Conservation (phyloP, 306 rosid genomes). For the Abrus pulchellus region DNA sequence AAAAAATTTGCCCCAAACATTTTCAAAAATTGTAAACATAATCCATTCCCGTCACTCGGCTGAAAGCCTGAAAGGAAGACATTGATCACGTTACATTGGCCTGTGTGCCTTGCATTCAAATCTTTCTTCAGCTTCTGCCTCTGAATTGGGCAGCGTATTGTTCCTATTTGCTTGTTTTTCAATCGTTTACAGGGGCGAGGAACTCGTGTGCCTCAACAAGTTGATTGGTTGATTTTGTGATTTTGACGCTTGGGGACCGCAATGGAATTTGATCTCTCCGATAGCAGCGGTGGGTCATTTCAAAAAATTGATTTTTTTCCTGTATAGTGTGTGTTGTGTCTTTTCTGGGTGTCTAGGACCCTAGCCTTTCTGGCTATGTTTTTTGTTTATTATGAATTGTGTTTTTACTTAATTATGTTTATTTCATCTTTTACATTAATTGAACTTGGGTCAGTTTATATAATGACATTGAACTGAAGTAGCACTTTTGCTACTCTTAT, state of each 20-base stretch:
- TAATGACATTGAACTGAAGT: constrained; percentile 20
- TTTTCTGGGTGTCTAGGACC: constrained; percentile 31
- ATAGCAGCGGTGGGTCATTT: constrained; percentile 80
- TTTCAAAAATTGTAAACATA: constrained; percentile 31
- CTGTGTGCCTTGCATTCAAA: constrained; percentile 24
- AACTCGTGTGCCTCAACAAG: constrained; percentile 30
- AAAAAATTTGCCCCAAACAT: constrained; percentile 42
- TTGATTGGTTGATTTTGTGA: constrained; percentile 43
- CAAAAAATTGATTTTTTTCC: neutral
- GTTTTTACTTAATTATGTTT: constrained; percentile 8
- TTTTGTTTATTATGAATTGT: constrained; percentile 15
- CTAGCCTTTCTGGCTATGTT: neutral
- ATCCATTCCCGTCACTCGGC: constrained; percentile 18
- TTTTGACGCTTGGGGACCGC: constrained; percentile 47
- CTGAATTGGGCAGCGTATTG: constrained; percentile 13
- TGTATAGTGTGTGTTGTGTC: neutral
- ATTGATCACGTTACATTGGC: constrained; percentile 51
- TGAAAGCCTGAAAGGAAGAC: constrained; percentile 38
- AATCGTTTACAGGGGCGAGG: neutral
- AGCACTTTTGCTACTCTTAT: constrained; percentile 26
- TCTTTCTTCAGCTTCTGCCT: constrained; percentile 31
- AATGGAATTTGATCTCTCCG: constrained; percentile 80
- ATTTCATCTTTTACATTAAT: constrained; percentile 22
- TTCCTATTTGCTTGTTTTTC: constrained; percentile 32
- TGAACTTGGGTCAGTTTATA: constrained; percentile 17